Evolutionary conservation across 345 rosid genomes (phyloP).

Genomic region (Linum tenue): DNA sequence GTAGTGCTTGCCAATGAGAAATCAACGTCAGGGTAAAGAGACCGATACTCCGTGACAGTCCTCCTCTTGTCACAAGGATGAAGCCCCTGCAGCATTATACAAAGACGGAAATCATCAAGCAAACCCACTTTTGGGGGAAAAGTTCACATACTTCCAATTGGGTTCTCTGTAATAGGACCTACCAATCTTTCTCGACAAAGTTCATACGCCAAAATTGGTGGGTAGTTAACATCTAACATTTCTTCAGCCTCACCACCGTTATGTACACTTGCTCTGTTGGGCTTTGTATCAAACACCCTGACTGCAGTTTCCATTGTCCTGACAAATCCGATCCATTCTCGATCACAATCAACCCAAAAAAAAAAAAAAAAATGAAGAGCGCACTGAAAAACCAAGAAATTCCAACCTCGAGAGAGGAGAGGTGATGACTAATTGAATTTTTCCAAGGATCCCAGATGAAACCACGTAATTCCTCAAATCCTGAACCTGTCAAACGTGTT

Average conservation of each 20-base stretch:
- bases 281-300: slow-evolving; percentile 47
- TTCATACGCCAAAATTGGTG: slow-evolving; percentile 59
- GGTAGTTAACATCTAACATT: slow-evolving; percentile 24
- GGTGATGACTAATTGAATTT: slow-evolving; percentile 42
- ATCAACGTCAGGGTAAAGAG: slow-evolving; percentile 58
- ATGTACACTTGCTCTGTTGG: slow-evolving; percentile 13
- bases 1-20: slow-evolving; percentile 46
- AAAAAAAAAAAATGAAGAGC: background rate
- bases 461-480: slow-evolving; percentile 30
- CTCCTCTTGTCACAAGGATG: slow-evolving; percentile 73
- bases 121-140: background rate
- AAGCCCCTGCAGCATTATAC: slow-evolving; percentile 38
- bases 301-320: slow-evolving; percentile 79
- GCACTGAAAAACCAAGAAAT: background rate
- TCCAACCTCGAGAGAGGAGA: slow-evolving; percentile 73
- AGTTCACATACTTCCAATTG: background rate
- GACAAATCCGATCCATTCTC: background rate
- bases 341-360: background rate
- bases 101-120: background rate
- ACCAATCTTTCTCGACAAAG: slow-evolving; percentile 72
- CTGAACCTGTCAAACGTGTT: slow-evolving; percentile 22
- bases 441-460: slow-evolving; percentile 23
- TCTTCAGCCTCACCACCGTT: slow-evolving; percentile 16
- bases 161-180: slow-evolving; percentile 7
- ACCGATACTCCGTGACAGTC: slow-evolving; percentile 39